These are phyloP conservation scores for Mycena metata DNA, from an alignment of 768 basidiomycete genomes.

Conservation along the genomic window DNA sequence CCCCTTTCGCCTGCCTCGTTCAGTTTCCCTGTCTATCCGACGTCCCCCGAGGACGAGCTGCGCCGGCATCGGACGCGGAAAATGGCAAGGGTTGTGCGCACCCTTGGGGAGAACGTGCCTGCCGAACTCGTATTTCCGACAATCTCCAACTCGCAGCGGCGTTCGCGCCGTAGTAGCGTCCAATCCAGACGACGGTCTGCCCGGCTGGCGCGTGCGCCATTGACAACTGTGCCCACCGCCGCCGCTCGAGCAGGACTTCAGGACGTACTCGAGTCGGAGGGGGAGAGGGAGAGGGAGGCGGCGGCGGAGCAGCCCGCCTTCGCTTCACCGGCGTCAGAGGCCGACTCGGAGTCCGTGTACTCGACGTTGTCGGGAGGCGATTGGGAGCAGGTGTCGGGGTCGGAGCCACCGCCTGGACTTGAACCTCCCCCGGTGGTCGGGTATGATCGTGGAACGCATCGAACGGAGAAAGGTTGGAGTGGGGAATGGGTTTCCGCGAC, in stretches of 20 bases:
- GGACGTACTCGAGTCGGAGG: background rate
- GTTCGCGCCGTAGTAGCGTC: too few species aligned
- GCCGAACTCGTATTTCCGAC: conserved; percentile 52
- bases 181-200: conserved; percentile 1
- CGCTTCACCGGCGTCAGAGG: conserved; percentile 2
- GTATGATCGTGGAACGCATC: conserved; percentile 27
- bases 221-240: background rate
- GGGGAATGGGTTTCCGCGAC: conserved; percentile 34
- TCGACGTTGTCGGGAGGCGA: conserved; percentile 30
- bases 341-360: conserved; percentile 20
- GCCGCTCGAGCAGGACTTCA: background rate
- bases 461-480: conserved; percentile 31
- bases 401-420: background rate
- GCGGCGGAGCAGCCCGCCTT: background rate
- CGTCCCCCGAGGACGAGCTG: conserved; percentile 31
- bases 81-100: conserved; percentile 58
- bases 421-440: background rate
- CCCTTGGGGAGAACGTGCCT: conserved; percentile 62
- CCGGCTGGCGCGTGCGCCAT: background rate
- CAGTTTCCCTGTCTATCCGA: background rate
- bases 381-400: conserved; percentile 6
- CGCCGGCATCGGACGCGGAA: conserved; percentile 49
- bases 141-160: background rate
- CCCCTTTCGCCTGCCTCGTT: background rate
- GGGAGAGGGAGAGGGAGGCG: background rate